Base-by-base conservation (phyloP, 2,329 filamentous ascomycete species). In the Graphiopsis chlorocephala region DNA sequence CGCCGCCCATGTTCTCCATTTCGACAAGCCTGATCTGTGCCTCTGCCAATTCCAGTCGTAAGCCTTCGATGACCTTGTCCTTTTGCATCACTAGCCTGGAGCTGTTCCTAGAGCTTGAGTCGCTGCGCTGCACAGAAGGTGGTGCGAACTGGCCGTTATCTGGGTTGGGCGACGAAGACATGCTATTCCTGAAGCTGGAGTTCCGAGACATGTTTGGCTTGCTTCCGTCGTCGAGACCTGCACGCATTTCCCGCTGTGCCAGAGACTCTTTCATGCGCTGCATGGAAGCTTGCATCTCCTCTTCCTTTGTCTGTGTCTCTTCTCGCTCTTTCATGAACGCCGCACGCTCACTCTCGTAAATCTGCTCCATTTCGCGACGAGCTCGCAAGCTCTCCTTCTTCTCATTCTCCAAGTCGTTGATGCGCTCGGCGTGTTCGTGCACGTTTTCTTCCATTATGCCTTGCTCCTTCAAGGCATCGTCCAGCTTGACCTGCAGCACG, bases 1-100 rank as follows among this genome's bases (percentile, higher is more conserved):
- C 93, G 61, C 93, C 94, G 61, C 93, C 94, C 78, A 91, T 88
- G 76, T 97, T 97, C 79, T 98, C 93, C 63, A 95, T 88, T 78
- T 98, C 94, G 29, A 97, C 90, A 28, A 97, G 84, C 78, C 97
- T 97, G 79, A 97, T 96, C 77, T 98, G 93, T 25, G 92, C 90
- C 78, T 98, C 95, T 50, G 95, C 94, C 57, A 99, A 85, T 77
- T 99, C 95, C 28, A 98, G 85, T 64, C 94, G 87, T 67, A 99
- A 83, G 12, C 90, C 92, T 77, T 98, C 94, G 71, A 99, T 98
- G 65, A 97, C 83, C 79, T 96, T 95, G 79, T 99, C 95, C 78
- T 98, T 99, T 77, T 98, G 93, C 71, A 96, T 84, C 59, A 98
- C 85, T 61, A 97, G 83, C 77, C 94, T 96, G 15, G 93, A 96